Evolutionary conservation across 1,284 basidiomycete species (phyloP), one percentile per base, ranked within the genome.

Genomic region (Fomes fomentarius): DNA sequence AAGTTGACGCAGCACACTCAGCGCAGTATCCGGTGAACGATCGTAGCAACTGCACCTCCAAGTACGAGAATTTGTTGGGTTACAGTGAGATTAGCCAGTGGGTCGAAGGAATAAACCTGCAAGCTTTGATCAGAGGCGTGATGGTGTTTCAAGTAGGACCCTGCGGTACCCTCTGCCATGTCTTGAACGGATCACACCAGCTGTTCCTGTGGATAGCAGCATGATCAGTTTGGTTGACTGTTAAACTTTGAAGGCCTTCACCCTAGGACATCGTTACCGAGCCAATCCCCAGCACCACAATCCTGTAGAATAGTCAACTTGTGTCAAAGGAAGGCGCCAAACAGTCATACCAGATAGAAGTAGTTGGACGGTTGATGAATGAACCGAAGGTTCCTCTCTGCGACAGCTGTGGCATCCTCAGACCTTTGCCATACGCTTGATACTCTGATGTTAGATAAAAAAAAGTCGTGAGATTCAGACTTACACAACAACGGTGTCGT

Each of bases 281-380:
- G 59, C 91, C 91, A 95, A 34, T 71, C 82, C 1, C 93, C 92
- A 0, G 74, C 84, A 11, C 94, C 92, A 66, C 90, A 91, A 61
- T 93, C 89, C 84, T 84, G 46, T n/a, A n/a, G n/a, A n/a, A n/a
- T n/a, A n/a, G 10, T 28, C 10, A 11, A 10, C 26, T 17, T 3
- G 14, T 6, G 12, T 31, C 26, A 41, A 5, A 45, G 8, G 38
- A 14, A 19, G 14, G 30, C 44, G 21, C 17, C 22, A 34, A 24
- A 40, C 7, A 17, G 35, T n/a, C 51, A 9, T 38, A 52, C 77
- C 21, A 68, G 50, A 28, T 66, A 68, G 51, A 66, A 68, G 47
- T 63, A 68, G 40, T 68, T 56, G 0, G 65, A 68, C 1, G 66
- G 65, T 35, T 62, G 61, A 46, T 65, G 65, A 24, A 68, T 64